phyloP scores from a whole-genome alignment of 768 basidiomycete species.

The Cystobasidium onofrii region DNA sequence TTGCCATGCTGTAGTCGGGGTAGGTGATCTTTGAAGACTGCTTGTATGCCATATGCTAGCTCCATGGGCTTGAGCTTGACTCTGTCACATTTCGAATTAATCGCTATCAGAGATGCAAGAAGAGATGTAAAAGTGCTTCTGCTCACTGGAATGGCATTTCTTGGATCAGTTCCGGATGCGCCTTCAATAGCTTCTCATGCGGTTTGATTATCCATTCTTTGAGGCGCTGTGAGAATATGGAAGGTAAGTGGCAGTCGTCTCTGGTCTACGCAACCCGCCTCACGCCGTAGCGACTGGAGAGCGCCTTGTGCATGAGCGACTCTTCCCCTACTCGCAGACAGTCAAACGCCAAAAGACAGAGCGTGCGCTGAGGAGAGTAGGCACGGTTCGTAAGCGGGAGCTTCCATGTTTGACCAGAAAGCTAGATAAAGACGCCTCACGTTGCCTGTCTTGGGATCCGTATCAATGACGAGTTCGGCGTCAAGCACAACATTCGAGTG shows the following conservation, averaged over 20 bases:
- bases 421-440: too few relatives aligned
- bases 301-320: constrained; percentile 72
- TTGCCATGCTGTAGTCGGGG: constrained; percentile 80
- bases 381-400: background rate
- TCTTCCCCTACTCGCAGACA: constrained; percentile 76
- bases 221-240: constrained; percentile 54
- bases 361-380: constrained; percentile 56
- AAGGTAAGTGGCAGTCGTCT: background rate
- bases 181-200: constrained; percentile 59
- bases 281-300: constrained; percentile 86
- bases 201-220: constrained; percentile 75
- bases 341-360: constrained; percentile 82
- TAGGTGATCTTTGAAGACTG: constrained; percentile 75
- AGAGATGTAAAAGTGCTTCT: background rate
- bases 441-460: constrained; percentile 63
- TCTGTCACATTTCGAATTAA: constrained; percentile 48
- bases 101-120: background rate
- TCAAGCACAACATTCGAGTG: constrained; percentile 77
- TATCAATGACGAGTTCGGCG: constrained; percentile 86
- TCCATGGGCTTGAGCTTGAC: constrained; percentile 80
- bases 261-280: constrained; percentile 42
- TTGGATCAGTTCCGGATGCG: constrained; percentile 60
- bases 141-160: constrained; percentile 75
- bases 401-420: too few relatives aligned
- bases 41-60: constrained; percentile 75